These are phyloP conservation scores for Linum tenue DNA, from an alignment of 345 rosid genomes.

Conservation along the genomic window DNA sequence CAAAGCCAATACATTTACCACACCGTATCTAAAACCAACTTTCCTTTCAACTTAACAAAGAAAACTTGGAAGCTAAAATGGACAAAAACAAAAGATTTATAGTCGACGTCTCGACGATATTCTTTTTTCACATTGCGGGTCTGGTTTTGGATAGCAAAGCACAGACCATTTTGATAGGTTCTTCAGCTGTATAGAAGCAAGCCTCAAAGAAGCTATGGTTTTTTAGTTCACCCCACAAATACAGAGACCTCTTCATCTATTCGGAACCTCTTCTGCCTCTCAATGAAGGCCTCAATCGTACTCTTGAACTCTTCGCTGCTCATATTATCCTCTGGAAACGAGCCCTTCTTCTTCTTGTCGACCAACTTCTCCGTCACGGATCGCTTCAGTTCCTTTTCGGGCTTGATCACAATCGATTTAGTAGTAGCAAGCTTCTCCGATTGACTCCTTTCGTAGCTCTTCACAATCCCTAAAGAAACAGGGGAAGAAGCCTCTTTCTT, in stretches of 20 bases:
- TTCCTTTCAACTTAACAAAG: neutral
- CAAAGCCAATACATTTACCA: no score
- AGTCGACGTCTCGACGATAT: neutral
- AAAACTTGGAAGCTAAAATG: neutral
- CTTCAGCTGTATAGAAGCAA: neutral
- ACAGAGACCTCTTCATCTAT: conserved; percentile 6
- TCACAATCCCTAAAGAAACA: neutral
- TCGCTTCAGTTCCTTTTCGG: conserved; percentile 2
- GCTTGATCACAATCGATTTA: neutral
- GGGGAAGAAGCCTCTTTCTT: neutral
- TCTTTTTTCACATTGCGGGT: neutral
- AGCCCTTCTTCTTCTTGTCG: neutral
- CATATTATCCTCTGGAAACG: conserved; percentile 2
- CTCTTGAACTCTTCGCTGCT: conserved; percentile 8
- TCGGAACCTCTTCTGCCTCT: conserved; percentile 8
- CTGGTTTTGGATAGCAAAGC: neutral
- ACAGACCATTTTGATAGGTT: neutral
- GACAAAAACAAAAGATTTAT: neutral
- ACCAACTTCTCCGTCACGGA: conserved; percentile 2
- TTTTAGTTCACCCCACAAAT: neutral
- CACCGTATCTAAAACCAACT: neutral
- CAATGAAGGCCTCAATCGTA: conserved; percentile 10
- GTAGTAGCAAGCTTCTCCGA: neutral
- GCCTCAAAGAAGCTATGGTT: neutral
- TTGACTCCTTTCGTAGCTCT: conserved; percentile 1